phyloP scores from a whole-genome alignment of 805 yeast species.

The Ogataea ramenticola region DNA sequence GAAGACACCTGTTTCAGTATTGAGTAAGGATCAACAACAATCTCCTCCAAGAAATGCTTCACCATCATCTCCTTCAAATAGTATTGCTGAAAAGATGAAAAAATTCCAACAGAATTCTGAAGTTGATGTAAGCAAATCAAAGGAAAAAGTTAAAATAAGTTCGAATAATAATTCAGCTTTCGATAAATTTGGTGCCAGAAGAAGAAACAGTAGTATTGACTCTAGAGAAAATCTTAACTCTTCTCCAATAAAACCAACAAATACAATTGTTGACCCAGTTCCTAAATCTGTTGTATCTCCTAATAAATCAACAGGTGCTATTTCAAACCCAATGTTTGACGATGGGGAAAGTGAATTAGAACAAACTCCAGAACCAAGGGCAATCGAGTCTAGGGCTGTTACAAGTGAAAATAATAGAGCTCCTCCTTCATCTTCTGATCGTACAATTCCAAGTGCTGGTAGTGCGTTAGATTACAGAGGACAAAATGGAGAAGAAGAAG shows the following conservation, averaged over 20 bases:
- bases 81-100: constrained; percentile 18
- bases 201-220: constrained; percentile 9
- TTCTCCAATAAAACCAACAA: not conserved
- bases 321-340: constrained; percentile 4
- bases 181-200: constrained; percentile 24
- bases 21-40: constrained; percentile 9
- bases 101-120: constrained; percentile 16
- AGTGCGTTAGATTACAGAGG: constrained; percentile 12
- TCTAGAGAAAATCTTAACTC: not conserved
- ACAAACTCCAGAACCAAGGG: not conserved
- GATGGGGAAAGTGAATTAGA: constrained; percentile 1
- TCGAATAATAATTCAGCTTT: constrained; percentile 9
- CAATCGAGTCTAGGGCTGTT: not conserved
- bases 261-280: too few relatives aligned
- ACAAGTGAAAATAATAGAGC: not conserved
- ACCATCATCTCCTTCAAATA: constrained; percentile 14
- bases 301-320: constrained; percentile 1
- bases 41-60: constrained; percentile 10
- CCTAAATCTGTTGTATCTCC: too few relatives aligned
- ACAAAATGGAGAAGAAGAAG: not conserved
- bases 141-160: constrained; percentile 10
- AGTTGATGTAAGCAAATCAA: constrained; percentile 4
- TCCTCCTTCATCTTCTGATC: not conserved
- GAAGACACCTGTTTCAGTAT: not conserved
- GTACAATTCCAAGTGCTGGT: constrained; percentile 14